These are phyloP conservation scores for Fusarium sp. DNA, from an alignment of 2,329 filamentous ascomycete genomes.

Conservation along the genomic window DNA sequence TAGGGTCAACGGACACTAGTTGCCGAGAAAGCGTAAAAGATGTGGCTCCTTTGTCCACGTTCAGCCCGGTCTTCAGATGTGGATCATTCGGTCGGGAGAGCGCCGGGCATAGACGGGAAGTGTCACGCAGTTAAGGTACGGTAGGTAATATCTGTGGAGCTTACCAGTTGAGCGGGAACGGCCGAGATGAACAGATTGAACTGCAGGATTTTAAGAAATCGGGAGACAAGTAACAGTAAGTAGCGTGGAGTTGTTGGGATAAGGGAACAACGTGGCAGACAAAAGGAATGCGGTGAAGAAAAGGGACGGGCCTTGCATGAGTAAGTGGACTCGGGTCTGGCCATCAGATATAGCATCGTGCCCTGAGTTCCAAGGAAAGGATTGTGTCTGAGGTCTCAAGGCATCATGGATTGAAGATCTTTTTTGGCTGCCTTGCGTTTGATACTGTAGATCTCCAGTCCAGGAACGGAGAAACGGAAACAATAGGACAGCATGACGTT, in stretches of 20 bases:
- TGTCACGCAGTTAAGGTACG: slow-evolving; percentile 5
- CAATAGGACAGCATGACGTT: slow-evolving; percentile 16
- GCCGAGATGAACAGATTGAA: slow-evolving; percentile 18
- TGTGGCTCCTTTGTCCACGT: neutral
- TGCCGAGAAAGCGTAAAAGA: neutral
- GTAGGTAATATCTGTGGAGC: slow-evolving; percentile 8
- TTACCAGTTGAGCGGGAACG: slow-evolving; percentile 24
- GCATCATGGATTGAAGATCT: neutral
- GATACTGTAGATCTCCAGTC: slow-evolving; percentile 23
- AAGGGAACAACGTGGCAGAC: slow-evolving; percentile 27
- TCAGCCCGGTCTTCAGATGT: neutral
- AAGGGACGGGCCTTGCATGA: slow-evolving; percentile 32
- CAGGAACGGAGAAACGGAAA: slow-evolving; percentile 20
- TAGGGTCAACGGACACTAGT: neutral
- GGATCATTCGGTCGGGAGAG: slow-evolving; percentile 23
- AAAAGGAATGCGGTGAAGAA: slow-evolving; percentile 44
- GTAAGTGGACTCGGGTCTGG: slow-evolving; percentile 5
- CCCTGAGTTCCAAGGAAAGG: neutral
- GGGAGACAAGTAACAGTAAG: slow-evolving; percentile 13
- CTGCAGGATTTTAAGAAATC: slow-evolving; percentile 1
- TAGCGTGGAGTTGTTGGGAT: slow-evolving; percentile 40
- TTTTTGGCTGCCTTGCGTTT: slow-evolving; percentile 7
- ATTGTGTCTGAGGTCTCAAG: neutral
- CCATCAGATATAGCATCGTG: neutral
- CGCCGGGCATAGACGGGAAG: slow-evolving; percentile 2